Conservation (phyloP, 345 rosid genomes). For the Corchorus olitorius region DNA sequence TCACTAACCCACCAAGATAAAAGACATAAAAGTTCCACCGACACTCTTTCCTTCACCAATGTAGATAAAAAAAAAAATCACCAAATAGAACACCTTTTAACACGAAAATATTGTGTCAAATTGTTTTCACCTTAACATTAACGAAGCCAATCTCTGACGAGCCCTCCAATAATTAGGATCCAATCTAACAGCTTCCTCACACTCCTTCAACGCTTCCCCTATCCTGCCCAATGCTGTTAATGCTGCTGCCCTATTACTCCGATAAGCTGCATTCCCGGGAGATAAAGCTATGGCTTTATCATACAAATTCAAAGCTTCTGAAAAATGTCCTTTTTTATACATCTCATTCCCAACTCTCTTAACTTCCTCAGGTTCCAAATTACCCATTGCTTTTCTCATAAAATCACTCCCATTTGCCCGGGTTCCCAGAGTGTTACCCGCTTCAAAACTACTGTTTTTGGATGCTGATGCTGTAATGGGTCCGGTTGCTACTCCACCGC, state of each 20-base stretch:
- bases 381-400: slow-evolving; percentile 22
- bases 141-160: slow-evolving; percentile 78
- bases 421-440: neutral
- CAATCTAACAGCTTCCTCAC: slow-evolving; percentile 79
- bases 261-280: slow-evolving; percentile 69
- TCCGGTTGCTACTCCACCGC: slow-evolving; percentile 29
- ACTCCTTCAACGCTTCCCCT: slow-evolving; percentile 78
- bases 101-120: neutral
- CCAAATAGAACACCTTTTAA: neutral
- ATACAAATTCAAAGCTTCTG: slow-evolving; percentile 78
- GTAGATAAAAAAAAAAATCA: slow-evolving; percentile 13
- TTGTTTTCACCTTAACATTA: slow-evolving; percentile 68
- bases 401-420: slow-evolving; percentile 24
- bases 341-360: slow-evolving; percentile 78
- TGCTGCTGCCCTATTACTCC: slow-evolving; percentile 84
- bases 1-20: neutral
- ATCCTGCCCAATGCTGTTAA: slow-evolving; percentile 63
- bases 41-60: neutral
- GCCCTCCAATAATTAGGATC: slow-evolving; percentile 81
- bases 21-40: neutral
- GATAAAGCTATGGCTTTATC: slow-evolving; percentile 75
- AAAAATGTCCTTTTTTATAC: slow-evolving; percentile 70
- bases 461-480: neutral
- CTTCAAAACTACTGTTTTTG: slow-evolving; percentile 1
- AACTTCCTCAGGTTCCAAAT: slow-evolving; percentile 65